These are phyloP conservation scores for Russula griseocarnosa DNA, from an alignment of 768 basidiomycete genomes.

Conservation along the genomic window DNA sequence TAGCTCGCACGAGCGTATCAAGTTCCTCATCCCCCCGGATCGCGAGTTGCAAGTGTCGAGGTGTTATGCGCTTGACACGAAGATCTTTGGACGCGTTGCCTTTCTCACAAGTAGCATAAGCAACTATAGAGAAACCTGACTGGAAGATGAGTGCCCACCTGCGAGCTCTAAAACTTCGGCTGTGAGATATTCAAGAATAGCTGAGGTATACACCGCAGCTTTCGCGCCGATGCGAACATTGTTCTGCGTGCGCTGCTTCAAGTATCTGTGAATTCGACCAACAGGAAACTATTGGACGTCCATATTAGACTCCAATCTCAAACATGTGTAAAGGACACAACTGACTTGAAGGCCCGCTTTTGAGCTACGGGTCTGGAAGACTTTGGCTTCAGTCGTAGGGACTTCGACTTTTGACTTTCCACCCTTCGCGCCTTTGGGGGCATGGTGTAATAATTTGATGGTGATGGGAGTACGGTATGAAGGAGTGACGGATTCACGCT, in stretches of 20 bases:
- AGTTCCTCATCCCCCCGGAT: conserved; percentile 97
- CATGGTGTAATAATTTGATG: background rate
- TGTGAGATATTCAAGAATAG: conserved; percentile 93
- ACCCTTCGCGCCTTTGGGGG: conserved; percentile 23
- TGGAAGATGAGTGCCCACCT: conserved; percentile 47
- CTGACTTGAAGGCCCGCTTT: conserved; percentile 25
- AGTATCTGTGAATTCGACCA: conserved; percentile 94
- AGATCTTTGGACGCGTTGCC: conserved; percentile 97
- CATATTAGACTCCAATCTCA: too few species aligned
- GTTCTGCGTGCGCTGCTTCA: conserved; percentile 88
- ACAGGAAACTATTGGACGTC: conserved; percentile 71
- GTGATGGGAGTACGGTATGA: conserved; percentile 14
- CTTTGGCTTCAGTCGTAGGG: conserved; percentile 11
- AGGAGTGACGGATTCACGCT: conserved; percentile 23
- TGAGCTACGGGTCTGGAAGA: conserved; percentile 27
- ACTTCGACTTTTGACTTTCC: conserved; percentile 26
- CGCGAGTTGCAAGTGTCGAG: conserved; percentile 91
- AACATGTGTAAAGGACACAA: background rate
- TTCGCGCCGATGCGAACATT: conserved; percentile 97
- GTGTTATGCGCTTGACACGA: conserved; percentile 95
- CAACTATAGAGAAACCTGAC: background rate
- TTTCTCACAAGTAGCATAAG: conserved; percentile 33
- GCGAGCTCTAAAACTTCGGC: conserved; percentile 96
- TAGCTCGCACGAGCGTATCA: conserved; percentile 90
- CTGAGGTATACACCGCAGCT: conserved; percentile 94